Evolutionary conservation across 305 asterid genomes (phyloP).

Genomic region (Solanum aculeatissimum): DNA sequence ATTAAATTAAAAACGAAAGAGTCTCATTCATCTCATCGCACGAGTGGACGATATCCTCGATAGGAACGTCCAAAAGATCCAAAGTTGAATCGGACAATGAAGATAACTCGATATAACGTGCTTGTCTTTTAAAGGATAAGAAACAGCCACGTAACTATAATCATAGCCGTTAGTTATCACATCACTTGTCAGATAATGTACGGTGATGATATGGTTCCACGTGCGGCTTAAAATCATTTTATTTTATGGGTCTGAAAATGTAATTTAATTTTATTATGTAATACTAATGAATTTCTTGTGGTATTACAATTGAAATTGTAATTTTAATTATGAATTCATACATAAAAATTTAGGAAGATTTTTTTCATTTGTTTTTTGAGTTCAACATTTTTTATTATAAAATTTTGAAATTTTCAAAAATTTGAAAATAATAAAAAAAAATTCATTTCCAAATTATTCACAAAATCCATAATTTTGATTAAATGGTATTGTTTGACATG

Average conservation of each 20-base stretch:
- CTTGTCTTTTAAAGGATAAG: conserved; percentile 6
- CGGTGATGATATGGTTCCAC: not conserved
- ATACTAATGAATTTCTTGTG: not conserved
- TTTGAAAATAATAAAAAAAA: no score
- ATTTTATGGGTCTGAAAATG: not conserved
- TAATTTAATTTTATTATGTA: no score
- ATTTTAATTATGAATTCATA: no score
- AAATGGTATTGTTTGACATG: no score
- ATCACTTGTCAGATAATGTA: not conserved
- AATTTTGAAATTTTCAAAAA: no score
- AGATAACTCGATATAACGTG: not conserved
- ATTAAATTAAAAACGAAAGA: not conserved
- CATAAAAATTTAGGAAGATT: no score
- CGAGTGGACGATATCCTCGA: not conserved
- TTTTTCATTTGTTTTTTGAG: no score
- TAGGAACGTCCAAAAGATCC: not conserved
- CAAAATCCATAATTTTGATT: no score
- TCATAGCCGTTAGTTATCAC: not conserved
- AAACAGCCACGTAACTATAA: conserved; percentile 19
- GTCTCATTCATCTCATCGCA: not conserved
- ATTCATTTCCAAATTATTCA: no score
- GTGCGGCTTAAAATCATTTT: not conserved
- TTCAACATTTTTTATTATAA: no score
- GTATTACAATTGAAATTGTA: no score
- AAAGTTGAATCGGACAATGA: not conserved